Percentiles rank a stretch among this genome's conserved stretches.
These are phyloP conservation scores for Suillus plorans DNA, from an alignment of 768 basidiomycete genomes.

Conservation along the genomic window DNA sequence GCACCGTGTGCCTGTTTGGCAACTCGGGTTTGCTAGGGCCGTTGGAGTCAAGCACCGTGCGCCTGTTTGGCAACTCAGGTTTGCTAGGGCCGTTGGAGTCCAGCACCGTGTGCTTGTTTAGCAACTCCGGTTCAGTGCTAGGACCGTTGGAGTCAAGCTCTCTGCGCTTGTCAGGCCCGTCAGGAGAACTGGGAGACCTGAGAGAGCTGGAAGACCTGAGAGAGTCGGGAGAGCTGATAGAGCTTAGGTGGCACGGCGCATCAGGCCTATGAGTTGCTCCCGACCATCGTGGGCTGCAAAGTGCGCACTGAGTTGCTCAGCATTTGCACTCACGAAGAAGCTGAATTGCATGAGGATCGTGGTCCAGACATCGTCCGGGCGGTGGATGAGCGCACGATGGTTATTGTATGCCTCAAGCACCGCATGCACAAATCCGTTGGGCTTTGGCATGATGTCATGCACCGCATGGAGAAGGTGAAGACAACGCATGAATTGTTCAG, in stretches of 20 bases:
- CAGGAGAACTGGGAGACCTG: no score
- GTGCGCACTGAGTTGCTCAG: slow-evolving; percentile 31
- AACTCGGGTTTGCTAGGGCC: not conserved
- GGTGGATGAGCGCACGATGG: slow-evolving; percentile 36
- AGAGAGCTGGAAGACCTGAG: no score
- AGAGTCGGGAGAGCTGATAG: no score
- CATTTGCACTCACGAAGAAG: slow-evolving; percentile 30
- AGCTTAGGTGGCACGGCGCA: not conserved
- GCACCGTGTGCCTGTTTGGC: not conserved
- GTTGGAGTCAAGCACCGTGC: not conserved
- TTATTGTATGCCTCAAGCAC: slow-evolving; percentile 34
- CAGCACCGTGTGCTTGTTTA: not conserved
- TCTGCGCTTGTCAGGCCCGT: not conserved
- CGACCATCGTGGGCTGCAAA: slow-evolving; percentile 39
- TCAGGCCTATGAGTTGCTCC: slow-evolving; percentile 21
- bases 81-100: not conserved
- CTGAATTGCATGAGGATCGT: slow-evolving; percentile 40
- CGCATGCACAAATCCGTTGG: slow-evolving; percentile 34
- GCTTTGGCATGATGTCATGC: slow-evolving; percentile 14
- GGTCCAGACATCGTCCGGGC: slow-evolving; percentile 46
- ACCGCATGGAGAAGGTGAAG: slow-evolving; percentile 24
- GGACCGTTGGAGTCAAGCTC: not conserved
- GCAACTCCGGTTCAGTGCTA: not conserved
- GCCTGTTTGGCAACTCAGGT: not conserved
- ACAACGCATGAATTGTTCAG: slow-evolving; percentile 22